phyloP scores from a whole-genome alignment of 768 basidiomycete genomes.

The Candolleomyces efflorescens region DNA sequence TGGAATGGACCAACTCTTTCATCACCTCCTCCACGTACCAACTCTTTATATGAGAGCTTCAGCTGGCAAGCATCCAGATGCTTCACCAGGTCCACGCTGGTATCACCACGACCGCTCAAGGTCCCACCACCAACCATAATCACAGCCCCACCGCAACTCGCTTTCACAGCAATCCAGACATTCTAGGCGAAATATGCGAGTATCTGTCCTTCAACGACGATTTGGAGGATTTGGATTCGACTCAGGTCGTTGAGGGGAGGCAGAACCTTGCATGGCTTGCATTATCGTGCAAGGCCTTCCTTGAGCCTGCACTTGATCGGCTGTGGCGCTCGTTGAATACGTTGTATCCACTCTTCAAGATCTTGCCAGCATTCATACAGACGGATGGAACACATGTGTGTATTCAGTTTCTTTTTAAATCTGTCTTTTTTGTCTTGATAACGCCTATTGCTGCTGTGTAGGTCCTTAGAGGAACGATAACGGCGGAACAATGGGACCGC shows the following conservation, averaged over 20 bases:
- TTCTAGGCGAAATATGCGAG: constrained; percentile 26
- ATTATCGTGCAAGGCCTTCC: constrained; percentile 25
- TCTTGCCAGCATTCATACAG: constrained; percentile 24
- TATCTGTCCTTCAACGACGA: constrained; percentile 19
- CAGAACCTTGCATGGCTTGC: constrained; percentile 18
- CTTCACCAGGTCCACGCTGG: no score
- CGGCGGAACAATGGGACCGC: constrained; percentile 23
- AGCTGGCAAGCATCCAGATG: neutral
- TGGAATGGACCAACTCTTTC: no score
- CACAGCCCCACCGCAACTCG: neutral
- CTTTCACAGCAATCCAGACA: constrained; percentile 26
- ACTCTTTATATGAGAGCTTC: neutral
- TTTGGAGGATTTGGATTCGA: constrained; percentile 10
- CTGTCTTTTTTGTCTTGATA: neutral
- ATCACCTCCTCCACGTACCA: no score
- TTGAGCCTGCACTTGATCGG: constrained; percentile 27
- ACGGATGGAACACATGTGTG: constrained; percentile 28
- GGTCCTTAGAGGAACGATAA: constrained; percentile 25
- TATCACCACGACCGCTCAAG: no score
- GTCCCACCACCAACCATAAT: no score
- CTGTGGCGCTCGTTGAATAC: constrained; percentile 29
- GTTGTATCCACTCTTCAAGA: constrained; percentile 27
- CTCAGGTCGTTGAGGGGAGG: constrained; percentile 9
- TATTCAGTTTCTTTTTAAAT: neutral
- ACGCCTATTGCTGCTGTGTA: neutral